These are phyloP conservation scores for Cryptococcus hybrid DNA, from an alignment of 1,284 basidiomycete species.

Conservation along the genomic window DNA sequence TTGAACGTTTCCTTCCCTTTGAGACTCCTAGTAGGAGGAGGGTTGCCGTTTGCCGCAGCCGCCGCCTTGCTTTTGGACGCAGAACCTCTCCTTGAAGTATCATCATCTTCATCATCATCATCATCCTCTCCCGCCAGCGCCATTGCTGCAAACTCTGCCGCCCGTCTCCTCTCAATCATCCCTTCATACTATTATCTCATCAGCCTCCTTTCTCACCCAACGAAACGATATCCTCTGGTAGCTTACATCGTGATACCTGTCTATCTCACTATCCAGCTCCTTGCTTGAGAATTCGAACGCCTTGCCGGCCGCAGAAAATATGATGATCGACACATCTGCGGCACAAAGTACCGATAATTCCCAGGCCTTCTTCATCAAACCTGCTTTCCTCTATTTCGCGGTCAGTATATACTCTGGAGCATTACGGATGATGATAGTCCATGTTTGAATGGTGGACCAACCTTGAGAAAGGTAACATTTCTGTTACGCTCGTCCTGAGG, in stretches of 20 bases:
- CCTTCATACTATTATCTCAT: constrained; percentile 42
- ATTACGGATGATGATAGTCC: not conserved
- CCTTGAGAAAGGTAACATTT: constrained; percentile 49
- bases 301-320: constrained; percentile 46
- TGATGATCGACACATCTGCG: constrained; percentile 49
- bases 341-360: constrained; percentile 49
- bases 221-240: too few relatives aligned
- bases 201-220: not conserved
- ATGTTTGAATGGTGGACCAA: constrained; percentile 5
- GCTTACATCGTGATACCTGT: constrained; percentile 44
- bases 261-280: constrained; percentile 45
- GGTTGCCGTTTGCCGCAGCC: constrained; percentile 7
- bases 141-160: constrained; percentile 47
- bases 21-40: constrained; percentile 26
- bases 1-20: constrained; percentile 47
- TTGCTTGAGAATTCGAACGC: constrained; percentile 47
- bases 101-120: constrained; percentile 44
- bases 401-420: not conserved
- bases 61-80: not conserved
- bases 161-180: constrained; percentile 47
- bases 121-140: constrained; percentile 41
- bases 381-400: constrained; percentile 43
- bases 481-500: constrained; percentile 49
- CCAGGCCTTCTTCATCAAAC: constrained; percentile 52
- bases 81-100: constrained; percentile 7